Conservation (phyloP, 2,329 filamentous ascomycete species). For the Fusarium sp. region DNA sequence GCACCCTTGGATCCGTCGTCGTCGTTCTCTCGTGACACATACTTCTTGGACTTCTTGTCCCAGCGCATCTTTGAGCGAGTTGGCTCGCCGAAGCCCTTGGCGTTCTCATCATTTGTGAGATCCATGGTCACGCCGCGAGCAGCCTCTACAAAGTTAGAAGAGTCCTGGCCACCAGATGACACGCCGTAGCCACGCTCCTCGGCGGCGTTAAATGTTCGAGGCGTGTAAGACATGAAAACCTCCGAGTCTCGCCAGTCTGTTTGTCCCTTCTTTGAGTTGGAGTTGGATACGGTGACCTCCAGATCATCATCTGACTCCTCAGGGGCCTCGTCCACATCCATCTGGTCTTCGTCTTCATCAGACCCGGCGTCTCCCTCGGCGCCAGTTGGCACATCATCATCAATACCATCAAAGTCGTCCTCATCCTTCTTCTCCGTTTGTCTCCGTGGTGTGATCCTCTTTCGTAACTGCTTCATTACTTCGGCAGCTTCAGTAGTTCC, state of each 20-base stretch:
- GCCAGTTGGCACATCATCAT: conserved; percentile 49
- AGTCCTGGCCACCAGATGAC: conserved; percentile 79
- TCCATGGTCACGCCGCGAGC: conserved; percentile 94
- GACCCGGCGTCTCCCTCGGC: conserved; percentile 51
- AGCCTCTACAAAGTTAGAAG: conserved; percentile 82
- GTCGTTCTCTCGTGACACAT: conserved; percentile 91
- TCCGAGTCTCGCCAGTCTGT: conserved; percentile 85
- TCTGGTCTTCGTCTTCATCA: conserved; percentile 51
- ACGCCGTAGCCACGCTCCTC: conserved; percentile 96
- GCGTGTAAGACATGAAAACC: conserved; percentile 96
- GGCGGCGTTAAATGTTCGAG: conserved; percentile 80
- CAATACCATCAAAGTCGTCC: conserved; percentile 49
- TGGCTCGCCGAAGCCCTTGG: conserved; percentile 82
- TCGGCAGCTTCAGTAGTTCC: conserved; percentile 75
- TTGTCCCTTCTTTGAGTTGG: conserved; percentile 64
- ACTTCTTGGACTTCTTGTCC: conserved; percentile 98
- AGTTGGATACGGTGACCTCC: conserved; percentile 77
- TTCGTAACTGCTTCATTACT: conserved; percentile 78
- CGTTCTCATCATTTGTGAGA: conserved; percentile 86
- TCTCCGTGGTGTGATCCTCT: conserved; percentile 73
- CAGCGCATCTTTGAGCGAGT: conserved; percentile 85
- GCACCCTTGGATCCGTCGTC: conserved; percentile 84
- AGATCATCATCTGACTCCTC: conserved; percentile 73
- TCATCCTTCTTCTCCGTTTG: conserved; percentile 59
- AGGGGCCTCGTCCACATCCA: conserved; percentile 57